Evolutionary conservation across 768 basidiomycete species (phyloP).

Genomic region (Mrakia hoshinonis): DNA sequence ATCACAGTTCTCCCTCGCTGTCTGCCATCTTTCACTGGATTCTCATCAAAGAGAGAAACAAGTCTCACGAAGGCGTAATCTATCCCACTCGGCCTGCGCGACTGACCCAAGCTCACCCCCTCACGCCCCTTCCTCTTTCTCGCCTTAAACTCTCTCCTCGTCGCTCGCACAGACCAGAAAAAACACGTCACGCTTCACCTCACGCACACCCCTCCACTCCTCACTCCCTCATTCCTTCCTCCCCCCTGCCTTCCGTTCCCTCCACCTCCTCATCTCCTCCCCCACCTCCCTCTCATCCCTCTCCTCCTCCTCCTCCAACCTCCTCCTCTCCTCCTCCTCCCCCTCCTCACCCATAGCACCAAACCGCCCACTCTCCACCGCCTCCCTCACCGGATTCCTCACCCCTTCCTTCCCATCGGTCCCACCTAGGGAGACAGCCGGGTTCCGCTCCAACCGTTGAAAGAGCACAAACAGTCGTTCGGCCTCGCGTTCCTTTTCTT

Average conservation of each 20-base stretch:
- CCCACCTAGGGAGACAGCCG: slow-evolving; percentile 33
- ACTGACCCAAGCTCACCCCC: too few relatives aligned
- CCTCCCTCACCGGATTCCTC: slow-evolving; percentile 43
- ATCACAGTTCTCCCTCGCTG: too few relatives aligned
- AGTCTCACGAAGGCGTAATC: too few relatives aligned
- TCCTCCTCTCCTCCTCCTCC: neutral
- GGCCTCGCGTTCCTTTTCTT: slow-evolving; percentile 89
- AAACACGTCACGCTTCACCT: too few relatives aligned
- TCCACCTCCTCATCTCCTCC: slow-evolving; percentile 1
- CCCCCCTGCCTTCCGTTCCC: slow-evolving; percentile 1
- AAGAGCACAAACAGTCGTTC: slow-evolving; percentile 88
- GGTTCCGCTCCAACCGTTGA: slow-evolving; percentile 67
- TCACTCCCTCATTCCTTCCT: neutral
- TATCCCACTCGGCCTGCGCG: too few relatives aligned
- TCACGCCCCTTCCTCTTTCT: too few relatives aligned
- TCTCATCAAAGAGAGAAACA: too few relatives aligned
- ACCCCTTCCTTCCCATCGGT: slow-evolving; percentile 36
- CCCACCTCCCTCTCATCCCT: slow-evolving; percentile 20
- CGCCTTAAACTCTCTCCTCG: too few relatives aligned
- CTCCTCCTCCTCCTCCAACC: slow-evolving; percentile 17
- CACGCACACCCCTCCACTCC: too few relatives aligned
- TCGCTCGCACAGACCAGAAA: too few relatives aligned
- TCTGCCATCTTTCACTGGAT: too few relatives aligned
- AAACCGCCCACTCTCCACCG: slow-evolving; percentile 21
- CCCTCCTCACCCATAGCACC: slow-evolving; percentile 14